A percentile compares a stretch with the other conserved stretches of the same genome.
Conservation (phyloP, 78 protist species). For the Cavenderia fasciculata region DNA sequence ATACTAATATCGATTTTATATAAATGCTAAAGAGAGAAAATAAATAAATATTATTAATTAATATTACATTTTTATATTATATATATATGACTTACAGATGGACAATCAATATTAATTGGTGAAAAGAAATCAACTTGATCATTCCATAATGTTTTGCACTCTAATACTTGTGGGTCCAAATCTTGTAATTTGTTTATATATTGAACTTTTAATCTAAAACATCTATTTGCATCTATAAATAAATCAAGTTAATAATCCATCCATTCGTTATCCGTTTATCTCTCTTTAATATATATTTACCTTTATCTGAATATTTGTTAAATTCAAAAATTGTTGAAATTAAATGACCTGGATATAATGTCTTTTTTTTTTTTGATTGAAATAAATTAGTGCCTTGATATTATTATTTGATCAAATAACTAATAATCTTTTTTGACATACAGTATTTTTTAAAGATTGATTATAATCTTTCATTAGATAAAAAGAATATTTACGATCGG, state of each 20-base stretch:
- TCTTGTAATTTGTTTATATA: conserved; percentile 52
- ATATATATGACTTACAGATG: conserved; percentile 3
- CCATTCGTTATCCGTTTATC: background rate
- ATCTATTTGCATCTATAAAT: background rate
- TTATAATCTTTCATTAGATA: conserved; percentile 60
- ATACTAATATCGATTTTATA: conserved; percentile 27
- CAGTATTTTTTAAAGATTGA: conserved; percentile 1
- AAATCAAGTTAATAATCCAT: background rate
- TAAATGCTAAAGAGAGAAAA: no score
- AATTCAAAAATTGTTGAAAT: conserved; percentile 53
- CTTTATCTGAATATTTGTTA: conserved; percentile 35
- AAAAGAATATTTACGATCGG: conserved; percentile 2
- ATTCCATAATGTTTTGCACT: conserved; percentile 67
- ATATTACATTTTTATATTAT: background rate
- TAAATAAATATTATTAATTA: no score
- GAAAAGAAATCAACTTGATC: conserved; percentile 26
- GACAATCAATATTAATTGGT: conserved; percentile 38
- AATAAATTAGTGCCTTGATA: no score
- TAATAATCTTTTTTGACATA: no score
- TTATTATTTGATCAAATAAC: no score
- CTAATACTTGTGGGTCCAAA: conserved; percentile 4
- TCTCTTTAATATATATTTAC: background rate
- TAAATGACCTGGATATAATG: conserved; percentile 56
- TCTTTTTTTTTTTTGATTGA: no score
- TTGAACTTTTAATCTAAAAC: conserved; percentile 1